Evolutionary conservation across 495 filamentous ascomycete species (phyloP), one percentile per base, ranked within the genome.

Genomic region (Amphirosellinia nigrospora): DNA sequence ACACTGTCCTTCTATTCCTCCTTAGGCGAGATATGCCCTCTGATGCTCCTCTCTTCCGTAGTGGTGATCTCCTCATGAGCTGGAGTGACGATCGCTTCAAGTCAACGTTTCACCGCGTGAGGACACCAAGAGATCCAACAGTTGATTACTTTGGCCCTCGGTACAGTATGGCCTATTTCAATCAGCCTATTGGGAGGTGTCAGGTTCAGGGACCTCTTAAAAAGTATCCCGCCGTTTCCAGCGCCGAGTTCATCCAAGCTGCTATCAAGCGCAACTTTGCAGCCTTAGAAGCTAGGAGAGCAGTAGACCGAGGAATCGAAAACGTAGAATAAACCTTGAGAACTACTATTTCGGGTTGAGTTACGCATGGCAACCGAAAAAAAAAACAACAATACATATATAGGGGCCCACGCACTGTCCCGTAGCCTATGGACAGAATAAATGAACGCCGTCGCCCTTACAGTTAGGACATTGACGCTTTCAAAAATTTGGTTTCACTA

Each of bases 21-120:
- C 8, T 26, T 30, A 16, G 10, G 26, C 48, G 16, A 46, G 39
- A 34, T 48, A 19, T 19, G 41, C 34, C 15, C n/a, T 65, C 28
- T 65, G 19, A 52, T 39, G 26, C 45, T 23, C 21, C 19, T 55
- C 26, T 55, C 23, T 63, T 6, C 16, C 23, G 7, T 34, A 77
- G 77, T 68, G 89, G 89, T 16, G 89, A 91, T 74, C 80, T 91
- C 72, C 82, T 92, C 34, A 91, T 91, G 89, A 86, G 82, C 16
- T 91, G 89, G 88, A 89, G 85, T 56, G 89, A 91, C 71, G 90
- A 91, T 74, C 84, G 89, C 38, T 90, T 91, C 78, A 91, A 90
- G 78, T 88, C 85, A 52, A 88, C 86, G 0, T 89, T 89, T 62
- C 89, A 90, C 71, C 84, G 88, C 1, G 87, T 89, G 38, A 86